Evolutionary conservation across 495 filamentous ascomycete genomes (phyloP), one percentile per base, ranked within the genome.

Genomic region (Aspergillus indologenus): DNA sequence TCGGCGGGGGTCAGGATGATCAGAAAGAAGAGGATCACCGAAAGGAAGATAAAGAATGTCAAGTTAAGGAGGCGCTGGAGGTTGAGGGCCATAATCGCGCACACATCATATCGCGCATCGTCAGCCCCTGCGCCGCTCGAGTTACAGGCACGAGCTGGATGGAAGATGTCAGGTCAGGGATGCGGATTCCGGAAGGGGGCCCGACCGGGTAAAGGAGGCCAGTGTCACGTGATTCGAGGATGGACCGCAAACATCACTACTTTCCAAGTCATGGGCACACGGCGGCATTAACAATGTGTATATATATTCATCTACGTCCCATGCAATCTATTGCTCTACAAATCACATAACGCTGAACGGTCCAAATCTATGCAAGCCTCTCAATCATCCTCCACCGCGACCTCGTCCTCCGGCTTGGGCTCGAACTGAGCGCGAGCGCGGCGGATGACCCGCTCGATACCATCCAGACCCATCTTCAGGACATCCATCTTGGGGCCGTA

Each of bases 401-500:
- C 71, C 59, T 77, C 75, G 56, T 78, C 75, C 53, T 72, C 72
- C 69, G 68, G 71, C 44, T 70, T 65, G 20, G 58, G 53, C 34
- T 62, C 59, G 22, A 65, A 66, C 65, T 74, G 61, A 14, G 61
- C 72, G 6, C 77, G 67, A 19, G 77, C 77, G 40, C 75, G 75
- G 29, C 72, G 70, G 44, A 80, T 69, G 5, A 96, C 88, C 44
- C 89, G 77, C 81, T 96, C 90, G 65, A 98, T 96, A 43, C 88
- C 90, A 71, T 96, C 90, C 58, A 95, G 80, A 45, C 93, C 93
- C 77, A 81, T 88, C 79, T 85, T 84, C 45, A 98, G 73, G 19
- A 82, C 83, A n/a, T 94, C 91, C 88, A 94, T 91, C 70, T 82
- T 86, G 5, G 93, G 93, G 0, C 93, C 93, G 68, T 97, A 98